Evolutionary conservation across 129 eudicot species (phyloP), one percentile per base, ranked within the genome.

Genomic region (Flaveria linearis): DNA sequence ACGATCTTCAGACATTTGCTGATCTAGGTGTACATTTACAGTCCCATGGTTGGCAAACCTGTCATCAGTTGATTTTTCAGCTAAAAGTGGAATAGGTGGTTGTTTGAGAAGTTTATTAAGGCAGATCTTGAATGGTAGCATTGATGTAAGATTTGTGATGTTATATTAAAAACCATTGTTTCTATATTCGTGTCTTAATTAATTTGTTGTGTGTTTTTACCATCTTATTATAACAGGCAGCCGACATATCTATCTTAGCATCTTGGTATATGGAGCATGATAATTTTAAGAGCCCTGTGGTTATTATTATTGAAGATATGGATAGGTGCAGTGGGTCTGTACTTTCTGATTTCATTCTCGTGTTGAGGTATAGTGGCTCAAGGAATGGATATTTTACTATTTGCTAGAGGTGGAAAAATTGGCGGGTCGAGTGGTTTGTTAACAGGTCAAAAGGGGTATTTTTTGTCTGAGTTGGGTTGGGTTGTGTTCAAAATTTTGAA

Each of bases 211-310:
- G 22, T 72, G 41, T 55, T 23, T 83, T 53, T 26, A 30, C 36
- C 67, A 11, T 58, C 42, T 46, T 57, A 36, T 73, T 30, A 74
- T 22, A 76, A 57, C 78, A 93, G 98, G 86, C 82, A 7, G 93
- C 97, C 15, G 98, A 94, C 68, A 81, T 94, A 50, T 89, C 98
- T 28, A 56, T 83, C 71, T 68, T 94, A 75, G 96, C 98, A 53
- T 91, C 96, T 72, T 94, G 98, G 98, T 94, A 88, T 67, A 67
- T 68, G 80, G 97, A 87, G 82, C 96, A 79, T 68, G 89, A 83
- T 33, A 85, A 77, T 43, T 56, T 17, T 76, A 82, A 81, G 47
- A 76, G 60, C 16, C 97, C 98, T 45, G 68, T 94, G 30, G 88
- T 94, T 74, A 87, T 94, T 49, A 87, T 91, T 77, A 83, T 94